Conservation (phyloP, 441 rosid genomes). For the Brassica balearica region DNA sequence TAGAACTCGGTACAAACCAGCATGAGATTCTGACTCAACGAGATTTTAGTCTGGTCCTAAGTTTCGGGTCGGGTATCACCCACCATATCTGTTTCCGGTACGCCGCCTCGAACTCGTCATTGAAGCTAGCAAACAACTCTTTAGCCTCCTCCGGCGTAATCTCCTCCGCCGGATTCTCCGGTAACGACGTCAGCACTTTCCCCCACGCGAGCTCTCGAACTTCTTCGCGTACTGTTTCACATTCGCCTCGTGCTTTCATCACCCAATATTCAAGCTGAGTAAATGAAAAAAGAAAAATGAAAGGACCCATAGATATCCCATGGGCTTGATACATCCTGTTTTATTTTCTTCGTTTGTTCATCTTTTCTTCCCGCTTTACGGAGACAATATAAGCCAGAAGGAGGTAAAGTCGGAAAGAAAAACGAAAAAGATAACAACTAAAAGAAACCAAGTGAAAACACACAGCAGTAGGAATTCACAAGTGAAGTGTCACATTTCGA, state of each 20-base stretch:
- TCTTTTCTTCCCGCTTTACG: too few relatives aligned
- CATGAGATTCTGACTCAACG: constrained; percentile 54
- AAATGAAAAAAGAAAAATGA: too few relatives aligned
- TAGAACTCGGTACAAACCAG: constrained; percentile 59
- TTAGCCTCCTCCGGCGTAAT: constrained; percentile 40
- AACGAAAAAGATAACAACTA: background rate
- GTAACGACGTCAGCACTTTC: constrained; percentile 56
- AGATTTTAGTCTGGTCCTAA: constrained; percentile 61
- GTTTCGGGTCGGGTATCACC: constrained; percentile 62
- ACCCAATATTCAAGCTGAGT: too few relatives aligned
- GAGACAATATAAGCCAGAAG: background rate
- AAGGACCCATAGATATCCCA: too few relatives aligned
- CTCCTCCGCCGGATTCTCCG: constrained; percentile 47
- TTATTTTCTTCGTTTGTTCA: too few relatives aligned
- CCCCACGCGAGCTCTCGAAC: constrained; percentile 88
- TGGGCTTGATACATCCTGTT: too few relatives aligned
- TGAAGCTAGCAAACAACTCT: constrained; percentile 51
- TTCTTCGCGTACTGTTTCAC: constrained; percentile 68
- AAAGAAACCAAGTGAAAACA: background rate
- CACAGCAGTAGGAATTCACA: background rate
- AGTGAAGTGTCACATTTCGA: background rate
- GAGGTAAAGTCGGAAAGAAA: background rate
- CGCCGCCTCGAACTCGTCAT: constrained; percentile 58
- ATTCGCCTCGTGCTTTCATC: constrained; percentile 56
- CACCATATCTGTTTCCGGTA: constrained; percentile 63